Evolutionary conservation across 306 rosid genomes (phyloP), one percentile per base, ranked within the genome.

Genomic region (Cercis canadensis): DNA sequence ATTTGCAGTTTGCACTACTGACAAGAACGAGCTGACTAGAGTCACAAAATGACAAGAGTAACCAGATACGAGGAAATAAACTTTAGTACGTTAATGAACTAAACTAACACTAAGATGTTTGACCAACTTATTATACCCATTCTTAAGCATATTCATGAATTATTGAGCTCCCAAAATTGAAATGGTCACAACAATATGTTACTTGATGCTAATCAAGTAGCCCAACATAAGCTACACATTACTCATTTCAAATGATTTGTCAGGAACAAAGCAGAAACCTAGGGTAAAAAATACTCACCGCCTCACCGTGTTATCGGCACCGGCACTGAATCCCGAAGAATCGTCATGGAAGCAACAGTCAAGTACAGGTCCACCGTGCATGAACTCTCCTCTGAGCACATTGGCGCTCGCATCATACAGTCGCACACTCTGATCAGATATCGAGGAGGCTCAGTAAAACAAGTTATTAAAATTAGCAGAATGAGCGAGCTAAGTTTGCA

Each of bases 291-390:
- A 6, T 19, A 67, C 76, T 74, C 6, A 92, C 96, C 97, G 64
- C 40, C 97, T 75, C 13, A 94, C 97, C 4, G 96, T 87, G 60
- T 94, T 81, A 65, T 94, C 99, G 16, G 88, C 88, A 37, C 92
- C 31, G 15, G 65, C 99, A 49, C 90, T 94, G 77, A 94, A 94
- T 12, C 97, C 97, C 0, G 99, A 95, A 11, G 96, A 86, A 65
- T 91, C 97, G 5, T 91, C 97, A 47, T 95, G 97, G 88, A 95
- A 95, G 84, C 96, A 95, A 64, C 99, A 95, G 34, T 95, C 96
- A 55, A 95, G 96, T 5, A 95, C 92, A 5, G 97, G 87, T 10
- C 91, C 94, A 4, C 81, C 83, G 57, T 95, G 99, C 58, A 82
- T 62, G 71, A 95, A 95, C 87, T 95, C 97, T 29, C 92, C 95